Evolutionary conservation across 441 rosid genomes (phyloP), one percentile per base, ranked within the genome.

Genomic region (Manihot esculenta): DNA sequence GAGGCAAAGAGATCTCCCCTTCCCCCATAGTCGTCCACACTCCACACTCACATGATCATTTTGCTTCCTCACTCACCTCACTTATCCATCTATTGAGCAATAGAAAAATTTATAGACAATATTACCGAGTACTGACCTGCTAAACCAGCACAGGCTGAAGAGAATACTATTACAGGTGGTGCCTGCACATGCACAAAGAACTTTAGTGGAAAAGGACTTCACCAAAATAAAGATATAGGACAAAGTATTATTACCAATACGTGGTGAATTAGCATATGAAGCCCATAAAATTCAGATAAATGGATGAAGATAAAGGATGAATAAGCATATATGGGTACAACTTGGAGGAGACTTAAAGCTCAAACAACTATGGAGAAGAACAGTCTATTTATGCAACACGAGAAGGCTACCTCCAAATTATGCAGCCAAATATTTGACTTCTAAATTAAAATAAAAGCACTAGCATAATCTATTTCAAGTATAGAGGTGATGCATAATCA

Each of bases 91-190:
- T 14, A 26, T 21, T 18, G 41, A 27, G 38, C 42, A 21, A 60
- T 33, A 69, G 11, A n/a, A 66, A 26, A 10, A 15, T 15, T 55
- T 30, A 44, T 15, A 42, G 57, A 64, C 20, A 67, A 59, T 17
- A 42, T 20, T 49, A 68, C 84, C 71, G 48, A 91, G 18, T 53
- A 68, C 84, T 74, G 51, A 91, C 99, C 99, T 83, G 88, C 85
- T 79, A 92, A 76, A 50, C 97, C 97, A 20, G 97, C 97, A 79
- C 97, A 92, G 59, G 97, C 90, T 33, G 97, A 89, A 74, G 99
- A 88, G 86, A 90, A 85, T 51, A 92, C 92, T 65, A 92, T 88
- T 65, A 94, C 97, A 14, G 99, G 97, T 9, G 99, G 99, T 65
- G 95, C 95, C 98, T 94, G 84, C 86, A 86, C 56, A 42, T 24